phyloP scores from a whole-genome alignment of 352 stramenopile genomes.

The Phytophthora tubulina region DNA sequence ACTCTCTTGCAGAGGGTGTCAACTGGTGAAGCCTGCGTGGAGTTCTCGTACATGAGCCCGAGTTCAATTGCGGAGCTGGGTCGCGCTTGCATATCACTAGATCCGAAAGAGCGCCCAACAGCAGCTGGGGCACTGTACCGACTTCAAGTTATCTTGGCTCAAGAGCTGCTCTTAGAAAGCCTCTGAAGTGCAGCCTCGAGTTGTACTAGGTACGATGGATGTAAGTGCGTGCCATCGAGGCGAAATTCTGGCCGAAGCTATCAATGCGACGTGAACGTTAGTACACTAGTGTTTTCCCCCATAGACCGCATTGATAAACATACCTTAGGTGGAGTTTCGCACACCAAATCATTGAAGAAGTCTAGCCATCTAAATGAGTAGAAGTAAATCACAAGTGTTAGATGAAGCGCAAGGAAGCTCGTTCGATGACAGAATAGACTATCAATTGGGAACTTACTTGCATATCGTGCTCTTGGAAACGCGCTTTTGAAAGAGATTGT shows the following conservation, averaged over 20 bases:
- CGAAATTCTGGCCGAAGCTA: constrained; percentile 63
- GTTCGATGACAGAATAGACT: no score
- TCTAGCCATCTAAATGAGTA: constrained; percentile 81
- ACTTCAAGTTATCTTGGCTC: constrained; percentile 28
- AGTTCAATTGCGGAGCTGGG: constrained; percentile 14
- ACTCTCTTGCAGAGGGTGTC: constrained; percentile 13
- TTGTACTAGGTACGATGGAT: constrained; percentile 71
- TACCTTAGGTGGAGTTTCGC: constrained; percentile 57
- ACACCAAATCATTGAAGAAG: constrained; percentile 87
- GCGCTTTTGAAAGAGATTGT: constrained; percentile 62
- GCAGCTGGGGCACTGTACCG: constrained; percentile 33
- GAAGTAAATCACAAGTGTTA: constrained; percentile 7
- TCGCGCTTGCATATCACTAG: constrained; percentile 33
- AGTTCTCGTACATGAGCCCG: constrained; percentile 13
- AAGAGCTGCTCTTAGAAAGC: constrained; percentile 1
- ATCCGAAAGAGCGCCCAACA: constrained; percentile 31
- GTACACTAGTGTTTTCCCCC: not conserved
- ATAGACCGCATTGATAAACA: not conserved
- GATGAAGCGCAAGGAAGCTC: not conserved
- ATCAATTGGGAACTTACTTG: constrained; percentile 33
- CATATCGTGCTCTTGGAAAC: constrained; percentile 58
- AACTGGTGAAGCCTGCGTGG: constrained; percentile 5
- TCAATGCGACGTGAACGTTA: not conserved
- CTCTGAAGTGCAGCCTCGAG: constrained; percentile 54
- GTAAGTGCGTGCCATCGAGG: constrained; percentile 90